These are phyloP conservation scores for Penicillium fimorum DNA, from an alignment of 495 filamentous ascomycete species.

Conservation along the genomic window DNA sequence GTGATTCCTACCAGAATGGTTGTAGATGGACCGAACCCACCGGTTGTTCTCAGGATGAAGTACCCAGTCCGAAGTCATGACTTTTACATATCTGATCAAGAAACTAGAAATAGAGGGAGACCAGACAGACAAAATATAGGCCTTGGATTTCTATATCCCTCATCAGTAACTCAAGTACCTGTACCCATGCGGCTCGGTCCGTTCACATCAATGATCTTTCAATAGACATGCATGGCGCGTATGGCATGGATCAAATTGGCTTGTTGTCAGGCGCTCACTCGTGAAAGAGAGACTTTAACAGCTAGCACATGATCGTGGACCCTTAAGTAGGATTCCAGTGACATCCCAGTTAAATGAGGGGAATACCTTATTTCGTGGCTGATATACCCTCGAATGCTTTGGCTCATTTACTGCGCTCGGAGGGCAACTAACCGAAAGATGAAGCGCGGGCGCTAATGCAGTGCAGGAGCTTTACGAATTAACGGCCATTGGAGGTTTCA, in stretches of 20 bases:
- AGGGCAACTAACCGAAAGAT: neutral
- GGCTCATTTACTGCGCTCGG: neutral
- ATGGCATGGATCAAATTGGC: constrained; percentile 3
- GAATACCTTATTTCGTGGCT: neutral
- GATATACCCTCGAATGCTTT: neutral
- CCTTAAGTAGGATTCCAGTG: neutral
- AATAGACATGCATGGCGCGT: constrained; percentile 3
- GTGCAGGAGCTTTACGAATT: neutral
- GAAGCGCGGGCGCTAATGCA: constrained; percentile 12
- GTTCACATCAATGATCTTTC: neutral
- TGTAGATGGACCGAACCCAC: constrained; percentile 8
- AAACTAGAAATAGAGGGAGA: neutral
- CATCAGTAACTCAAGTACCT: neutral
- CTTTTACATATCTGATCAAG: constrained; percentile 3
- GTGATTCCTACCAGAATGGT: constrained; percentile 3
- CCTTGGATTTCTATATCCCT: neutral
- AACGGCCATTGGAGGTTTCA: constrained; percentile 10
- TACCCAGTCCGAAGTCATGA: constrained; percentile 10
- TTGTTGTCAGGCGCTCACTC: constrained; percentile 11
- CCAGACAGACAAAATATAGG: neutral
- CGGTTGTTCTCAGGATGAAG: constrained; percentile 4
- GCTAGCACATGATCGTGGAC: neutral
- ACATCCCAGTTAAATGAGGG: neutral
- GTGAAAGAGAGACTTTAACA: neutral
- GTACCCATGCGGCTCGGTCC: constrained; percentile 11